Conservation (phyloP, 2,329 filamentous ascomycete species). For the Alternaria brassicicola region DNA sequence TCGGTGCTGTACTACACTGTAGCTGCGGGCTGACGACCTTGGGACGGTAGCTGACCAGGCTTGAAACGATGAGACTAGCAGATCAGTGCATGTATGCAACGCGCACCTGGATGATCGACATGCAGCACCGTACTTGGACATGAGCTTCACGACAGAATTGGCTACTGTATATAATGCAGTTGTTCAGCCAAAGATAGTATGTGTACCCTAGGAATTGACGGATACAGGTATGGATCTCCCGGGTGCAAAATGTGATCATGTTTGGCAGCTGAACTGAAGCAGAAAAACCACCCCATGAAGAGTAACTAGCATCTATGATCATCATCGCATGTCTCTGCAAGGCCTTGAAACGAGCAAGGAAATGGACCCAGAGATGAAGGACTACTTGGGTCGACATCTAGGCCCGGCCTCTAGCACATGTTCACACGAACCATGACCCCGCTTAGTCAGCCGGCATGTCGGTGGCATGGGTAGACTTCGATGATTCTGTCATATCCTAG, state of each 20-base stretch:
- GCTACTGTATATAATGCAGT: neutral
- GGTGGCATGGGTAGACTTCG: conserved; percentile 16
- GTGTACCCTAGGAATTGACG: neutral
- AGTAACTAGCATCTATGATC: neutral
- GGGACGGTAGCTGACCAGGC: neutral
- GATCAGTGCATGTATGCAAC: neutral
- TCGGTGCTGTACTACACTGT: neutral
- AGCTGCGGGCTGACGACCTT: neutral
- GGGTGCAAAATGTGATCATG: neutral
- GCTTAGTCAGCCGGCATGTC: conserved; percentile 20
- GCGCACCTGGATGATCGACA: neutral
- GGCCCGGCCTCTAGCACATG: neutral
- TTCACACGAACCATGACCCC: conserved; percentile 2
- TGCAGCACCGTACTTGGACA: neutral
- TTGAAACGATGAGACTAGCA: neutral
- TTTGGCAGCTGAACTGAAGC: neutral
- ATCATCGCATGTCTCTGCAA: neutral
- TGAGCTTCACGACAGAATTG: neutral
- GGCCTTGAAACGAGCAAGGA: neutral
- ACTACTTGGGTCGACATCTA: neutral
- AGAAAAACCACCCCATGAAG: neutral
- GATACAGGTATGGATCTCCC: neutral
- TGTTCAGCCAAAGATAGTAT: neutral
- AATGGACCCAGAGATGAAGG: neutral
- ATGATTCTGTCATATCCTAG: conserved; percentile 24